Base-by-base conservation (phyloP, 2,329 filamentous ascomycete genomes). In the Fusarium coicis region DNA sequence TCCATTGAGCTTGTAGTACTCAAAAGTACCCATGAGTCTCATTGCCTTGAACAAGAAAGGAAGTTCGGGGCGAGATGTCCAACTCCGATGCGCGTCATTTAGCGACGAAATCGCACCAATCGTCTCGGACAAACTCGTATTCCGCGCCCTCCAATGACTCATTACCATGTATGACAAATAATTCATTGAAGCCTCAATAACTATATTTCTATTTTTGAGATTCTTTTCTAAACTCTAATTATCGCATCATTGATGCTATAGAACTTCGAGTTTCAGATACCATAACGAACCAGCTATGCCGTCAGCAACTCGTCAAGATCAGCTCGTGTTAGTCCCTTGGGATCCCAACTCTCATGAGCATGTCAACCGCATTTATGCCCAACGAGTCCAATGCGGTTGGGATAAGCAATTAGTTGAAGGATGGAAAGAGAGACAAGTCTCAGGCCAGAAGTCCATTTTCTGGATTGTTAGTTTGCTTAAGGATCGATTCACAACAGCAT, bases 321-420 rank as follows among this genome's bases (percentile, higher is more conserved):
- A 66, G 23, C 50, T 78, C 7, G 26, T 63, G 12, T 59, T 78
- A 6, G 52, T 78, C 7, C 76, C 76, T 10, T 78, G 76, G 76
- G 76, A 78, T 14, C 74, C 75, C 2, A 46, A 66, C 10, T 77
- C 75, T 4, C 19, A 40, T 1, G 57, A 74, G 1, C 76, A 78
- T 15, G 34, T 69, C 15, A 36, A 52, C 4, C 53, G 58, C 1
- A 52, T 78, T 5, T 28, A 65, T 10, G 42, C 73, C 21, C 76
- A 78, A 16, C 67, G 76, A 4, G 40, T 68, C 1, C 66, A 67
- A 30, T 78, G 76, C 14, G 76, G 76, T 2, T 78, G 76, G 76
- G 64, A 78, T 19, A 32, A 47, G 15, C 56, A 74, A 2, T 46
- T 71, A 8, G 50, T 78, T 12, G 62, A 72, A 5, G 42, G 57